Evolutionary conservation across 83 land plant species (phyloP), one percentile per base, ranked within the genome.

Genomic region (Picea abies): DNA sequence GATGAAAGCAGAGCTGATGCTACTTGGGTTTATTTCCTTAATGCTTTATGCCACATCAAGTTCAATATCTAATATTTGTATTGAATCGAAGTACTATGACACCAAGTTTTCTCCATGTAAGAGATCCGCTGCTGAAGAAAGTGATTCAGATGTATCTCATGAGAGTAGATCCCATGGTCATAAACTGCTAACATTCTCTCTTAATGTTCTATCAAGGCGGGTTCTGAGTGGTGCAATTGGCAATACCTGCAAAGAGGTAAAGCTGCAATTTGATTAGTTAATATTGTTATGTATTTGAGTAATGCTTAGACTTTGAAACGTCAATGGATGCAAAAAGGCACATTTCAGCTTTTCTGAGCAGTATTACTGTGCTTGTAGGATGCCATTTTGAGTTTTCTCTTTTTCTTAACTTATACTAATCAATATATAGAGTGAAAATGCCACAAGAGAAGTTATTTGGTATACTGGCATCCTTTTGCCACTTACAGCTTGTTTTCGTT

Each of bases 21-120:
- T 94, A 79, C 88, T 94, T 76, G 96, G 96, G 14, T 92, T 94
- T 82, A 94, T 94, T 41, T 94, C 96, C 68, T 89, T 94, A 11
- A 81, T 94, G 66, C 86, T 94, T 26, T 87, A 93, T 44, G 96
- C 90, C 15, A 92, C 93, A 63, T 88, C 94, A 77, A 86, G 92
- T 81, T 85, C 79, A 20, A 90, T 94, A 37, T 83, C 94, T 47
- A 86, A 86, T 66, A 90, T 92, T 35, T 94, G 96, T 82, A 89
- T 94, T 49, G 89, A 91, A 32, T 90, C 96, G 29, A 90, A 87
- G 88, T 90, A 83, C 85, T 94, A 92, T 82, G 83, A 85, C 66
- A 86, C 87, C 77, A 72, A 79, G 20, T 93, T 93, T 79, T 84
- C 92, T 65, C 96, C 96, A 23, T 94, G 96, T 68, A 78, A 84